Evolutionary conservation across 306 rosid species (phyloP).

Genomic region (Gastrolobium villosum): DNA sequence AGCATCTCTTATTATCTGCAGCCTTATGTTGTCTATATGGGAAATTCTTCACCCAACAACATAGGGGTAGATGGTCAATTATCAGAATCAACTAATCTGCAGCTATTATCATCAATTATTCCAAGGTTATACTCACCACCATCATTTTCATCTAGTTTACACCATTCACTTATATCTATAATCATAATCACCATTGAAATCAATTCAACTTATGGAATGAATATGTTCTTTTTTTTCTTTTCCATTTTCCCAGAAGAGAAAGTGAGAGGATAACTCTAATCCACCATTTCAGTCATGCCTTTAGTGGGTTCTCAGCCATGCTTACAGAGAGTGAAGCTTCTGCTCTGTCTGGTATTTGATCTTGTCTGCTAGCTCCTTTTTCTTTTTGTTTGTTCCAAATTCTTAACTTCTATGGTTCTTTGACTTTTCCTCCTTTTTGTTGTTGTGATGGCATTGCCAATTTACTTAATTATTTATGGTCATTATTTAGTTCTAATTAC

Average conservation of each 20-base stretch:
- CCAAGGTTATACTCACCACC: conserved; percentile 52
- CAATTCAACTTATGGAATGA: conserved; percentile 1
- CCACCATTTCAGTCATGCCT: conserved; percentile 82
- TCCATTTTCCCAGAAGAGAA: conserved; percentile 63
- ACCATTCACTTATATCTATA: conserved; percentile 5
- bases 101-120: conserved; percentile 70
- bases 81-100: conserved; percentile 62
- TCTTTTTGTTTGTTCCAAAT: conserved; percentile 30
- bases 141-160: not conserved
- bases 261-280: conserved; percentile 63
- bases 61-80: conserved; percentile 49
- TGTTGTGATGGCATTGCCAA: not conserved
- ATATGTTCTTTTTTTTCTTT: not conserved
- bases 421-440: conserved; percentile 38
- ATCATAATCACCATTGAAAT: not conserved
- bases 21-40: conserved; percentile 93
- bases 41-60: conserved; percentile 66
- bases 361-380: conserved; percentile 3
- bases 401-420: conserved; percentile 23
- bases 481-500: not conserved
- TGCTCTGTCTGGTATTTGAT: conserved; percentile 69
- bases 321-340: conserved; percentile 89
- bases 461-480: conserved; percentile 18
- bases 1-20: conserved; percentile 47
- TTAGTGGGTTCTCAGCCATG: conserved; percentile 93